Evolutionary conservation across 2,329 filamentous ascomycete species (phyloP), one percentile per base, ranked within the genome.

Genomic region (Alternaria ethzedia): DNA sequence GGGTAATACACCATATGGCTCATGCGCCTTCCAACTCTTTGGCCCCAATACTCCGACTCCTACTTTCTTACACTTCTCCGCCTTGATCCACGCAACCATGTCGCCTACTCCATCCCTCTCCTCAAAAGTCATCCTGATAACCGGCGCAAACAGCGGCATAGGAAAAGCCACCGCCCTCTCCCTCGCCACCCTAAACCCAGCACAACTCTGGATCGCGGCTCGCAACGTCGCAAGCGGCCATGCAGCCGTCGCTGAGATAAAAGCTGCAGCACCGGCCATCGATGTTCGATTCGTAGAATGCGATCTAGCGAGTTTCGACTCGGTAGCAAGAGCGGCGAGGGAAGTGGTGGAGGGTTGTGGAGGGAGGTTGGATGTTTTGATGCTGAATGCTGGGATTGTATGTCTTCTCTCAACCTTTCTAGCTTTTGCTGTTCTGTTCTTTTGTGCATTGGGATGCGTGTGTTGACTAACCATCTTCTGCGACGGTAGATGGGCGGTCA

Each of bases 1-100:
- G 0, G 7, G 32, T 0, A 36, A n/a, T n/a, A n/a, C 8, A 10
- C 15, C 4, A n/a, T n/a, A n/a, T n/a, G 32, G 0, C 32, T 2
- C 32, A 36, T 5, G 32, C 32, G 32, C 4, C 32, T 10, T 36
- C 15, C 32, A n/a, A n/a, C 15, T n/a, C 4, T 36, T 36, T n/a
- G 15, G 15, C 15, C 32, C 7, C 32, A 36, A 10, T 1, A n/a
- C 15, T n/a, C 15, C 15, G 15, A n/a, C 32, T 5, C 32, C 15
- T 36, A 9, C 4, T n/a, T 36, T n/a, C 7, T 0, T 36, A n/a
- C 15, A n/a, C 7, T n/a, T 9, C 32, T 36, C 4, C 32, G 1
- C 30, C 13, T 32, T 32, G 6, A 32, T 32, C 15, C 32, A 2
- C 32, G 32, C 1, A n/a, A 36, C 7, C 6, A 36, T 36, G 32